phyloP scores from a whole-genome alignment of 2,329 filamentous ascomycete genomes.

The Aspergillus nomiae region DNA sequence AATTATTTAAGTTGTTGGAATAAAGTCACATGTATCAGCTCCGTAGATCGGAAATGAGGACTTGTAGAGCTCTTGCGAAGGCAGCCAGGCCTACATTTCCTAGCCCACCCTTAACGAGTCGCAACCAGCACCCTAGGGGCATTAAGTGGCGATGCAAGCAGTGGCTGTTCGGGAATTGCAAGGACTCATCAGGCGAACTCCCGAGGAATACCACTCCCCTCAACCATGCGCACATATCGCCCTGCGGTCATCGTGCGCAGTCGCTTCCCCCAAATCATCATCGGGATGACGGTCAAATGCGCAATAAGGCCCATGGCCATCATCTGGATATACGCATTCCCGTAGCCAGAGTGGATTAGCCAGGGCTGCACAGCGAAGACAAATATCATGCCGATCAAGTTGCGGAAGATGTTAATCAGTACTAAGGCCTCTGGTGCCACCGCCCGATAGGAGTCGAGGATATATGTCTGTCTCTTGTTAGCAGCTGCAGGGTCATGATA shows the following conservation, averaged over 20 bases:
- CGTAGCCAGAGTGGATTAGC: not conserved
- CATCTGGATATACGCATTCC: not conserved
- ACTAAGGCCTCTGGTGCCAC: not conserved
- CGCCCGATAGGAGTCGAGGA: slow-evolving; percentile 3
- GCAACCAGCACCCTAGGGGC: too few relatives aligned
- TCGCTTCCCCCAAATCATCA: not conserved
- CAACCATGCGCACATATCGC: not conserved
- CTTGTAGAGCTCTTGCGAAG: too few relatives aligned
- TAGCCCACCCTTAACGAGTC: too few relatives aligned
- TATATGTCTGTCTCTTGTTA: not conserved
- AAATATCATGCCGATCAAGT: slow-evolving; percentile 4
- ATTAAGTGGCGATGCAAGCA: too few relatives aligned
- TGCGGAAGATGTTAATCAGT: slow-evolving; percentile 6
- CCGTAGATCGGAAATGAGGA: too few relatives aligned
- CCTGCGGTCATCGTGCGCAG: not conserved
- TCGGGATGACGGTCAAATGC: not conserved
- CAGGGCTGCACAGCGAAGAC: not conserved
- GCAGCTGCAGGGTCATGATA: too few relatives aligned
- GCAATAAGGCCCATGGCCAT: not conserved
- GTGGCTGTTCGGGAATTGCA: too few relatives aligned
- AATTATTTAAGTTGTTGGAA: too few relatives aligned
- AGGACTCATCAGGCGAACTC: not conserved
- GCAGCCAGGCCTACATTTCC: too few relatives aligned
- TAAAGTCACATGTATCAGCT: too few relatives aligned
- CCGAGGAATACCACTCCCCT: not conserved